Conservation (phyloP, 495 filamentous ascomycete species). For the Penicillium lagena region DNA sequence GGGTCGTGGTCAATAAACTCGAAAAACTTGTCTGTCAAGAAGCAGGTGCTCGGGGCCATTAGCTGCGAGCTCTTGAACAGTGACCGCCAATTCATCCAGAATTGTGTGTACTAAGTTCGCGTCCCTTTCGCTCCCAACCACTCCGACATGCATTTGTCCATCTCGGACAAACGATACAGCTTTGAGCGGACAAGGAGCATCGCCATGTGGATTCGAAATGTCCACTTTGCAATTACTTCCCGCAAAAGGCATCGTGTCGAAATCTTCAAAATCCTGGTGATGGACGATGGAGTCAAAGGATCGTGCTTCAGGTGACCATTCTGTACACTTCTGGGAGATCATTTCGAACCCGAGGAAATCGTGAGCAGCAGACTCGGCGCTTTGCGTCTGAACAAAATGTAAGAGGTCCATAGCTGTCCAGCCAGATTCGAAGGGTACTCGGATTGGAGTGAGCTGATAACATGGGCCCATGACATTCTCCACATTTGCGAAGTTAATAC, state of each 20-base stretch:
- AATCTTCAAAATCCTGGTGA: slow-evolving; percentile 32
- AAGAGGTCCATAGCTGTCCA: slow-evolving; percentile 33
- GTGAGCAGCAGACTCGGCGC: slow-evolving; percentile 18
- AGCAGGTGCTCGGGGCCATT: slow-evolving; percentile 1
- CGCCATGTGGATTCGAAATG: slow-evolving; percentile 31
- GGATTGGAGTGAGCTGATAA: slow-evolving; percentile 29
- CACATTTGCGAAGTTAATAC: slow-evolving; percentile 34
- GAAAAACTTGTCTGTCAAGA: not conserved
- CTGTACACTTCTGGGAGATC: slow-evolving; percentile 18
- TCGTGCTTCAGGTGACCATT: slow-evolving; percentile 11
- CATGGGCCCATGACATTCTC: slow-evolving; percentile 42
- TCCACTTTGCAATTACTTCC: slow-evolving; percentile 25
- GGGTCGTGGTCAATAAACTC: too few species aligned
- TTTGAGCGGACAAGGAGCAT: slow-evolving; percentile 30
- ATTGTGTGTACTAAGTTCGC: slow-evolving; percentile 16
- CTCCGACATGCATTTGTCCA: slow-evolving; percentile 26
- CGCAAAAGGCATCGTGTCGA: slow-evolving; percentile 37
- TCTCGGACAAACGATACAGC: slow-evolving; percentile 30
- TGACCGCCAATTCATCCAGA: slow-evolving; percentile 21
- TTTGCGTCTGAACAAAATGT: slow-evolving; percentile 24
- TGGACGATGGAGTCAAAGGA: slow-evolving; percentile 28
- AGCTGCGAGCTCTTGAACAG: slow-evolving; percentile 16
- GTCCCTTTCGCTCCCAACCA: slow-evolving; percentile 28
- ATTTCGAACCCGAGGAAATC: slow-evolving; percentile 27
- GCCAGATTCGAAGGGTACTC: slow-evolving; percentile 22